Conservation (phyloP, 139 green algal species). For the Chlorella sp. region DNA sequence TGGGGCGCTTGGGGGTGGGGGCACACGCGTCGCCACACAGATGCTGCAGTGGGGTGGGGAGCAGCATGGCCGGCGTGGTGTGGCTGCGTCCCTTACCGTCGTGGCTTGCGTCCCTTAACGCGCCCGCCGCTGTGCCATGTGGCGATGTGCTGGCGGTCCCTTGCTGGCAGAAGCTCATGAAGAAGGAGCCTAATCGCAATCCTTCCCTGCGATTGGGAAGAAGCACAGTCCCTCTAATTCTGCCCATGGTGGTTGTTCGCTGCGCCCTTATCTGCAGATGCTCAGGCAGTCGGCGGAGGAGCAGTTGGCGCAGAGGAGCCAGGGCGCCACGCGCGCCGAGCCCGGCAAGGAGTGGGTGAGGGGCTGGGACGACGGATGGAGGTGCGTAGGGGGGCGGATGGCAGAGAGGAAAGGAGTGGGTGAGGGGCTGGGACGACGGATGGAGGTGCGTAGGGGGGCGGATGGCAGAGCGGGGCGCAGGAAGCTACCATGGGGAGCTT, state of each 20-base stretch:
- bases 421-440: background rate
- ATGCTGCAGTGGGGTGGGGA: too few relatives aligned
- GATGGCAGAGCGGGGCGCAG: slow-evolving; percentile 6
- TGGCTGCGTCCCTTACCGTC: too few relatives aligned
- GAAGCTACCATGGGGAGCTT: too few relatives aligned
- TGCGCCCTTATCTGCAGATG: slow-evolving; percentile 17
- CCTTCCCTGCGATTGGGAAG: too few relatives aligned
- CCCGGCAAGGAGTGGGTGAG: slow-evolving; percentile 8
- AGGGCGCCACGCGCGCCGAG: slow-evolving; percentile 18
- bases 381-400: background rate
- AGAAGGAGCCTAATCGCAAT: background rate
- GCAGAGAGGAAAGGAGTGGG: slow-evolving; percentile 12
- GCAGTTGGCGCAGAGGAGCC: slow-evolving; percentile 35
- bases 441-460: background rate
- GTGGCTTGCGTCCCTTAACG: background rate
- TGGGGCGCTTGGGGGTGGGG: background rate
- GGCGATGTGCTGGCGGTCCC: background rate
- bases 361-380: background rate
- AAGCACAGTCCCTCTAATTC: too few relatives aligned
- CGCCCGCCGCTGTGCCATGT: background rate
- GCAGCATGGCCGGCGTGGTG: too few relatives aligned
- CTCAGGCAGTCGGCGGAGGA: slow-evolving; percentile 27
- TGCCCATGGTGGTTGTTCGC: background rate
- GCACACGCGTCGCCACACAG: too few relatives aligned
- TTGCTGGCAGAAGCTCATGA: background rate